A percentile compares a stretch with the other conserved stretches of the same genome.
Evolutionary conservation across 352 stramenopile genomes (phyloP).

Genomic region (Pythium grandisporangium): DNA sequence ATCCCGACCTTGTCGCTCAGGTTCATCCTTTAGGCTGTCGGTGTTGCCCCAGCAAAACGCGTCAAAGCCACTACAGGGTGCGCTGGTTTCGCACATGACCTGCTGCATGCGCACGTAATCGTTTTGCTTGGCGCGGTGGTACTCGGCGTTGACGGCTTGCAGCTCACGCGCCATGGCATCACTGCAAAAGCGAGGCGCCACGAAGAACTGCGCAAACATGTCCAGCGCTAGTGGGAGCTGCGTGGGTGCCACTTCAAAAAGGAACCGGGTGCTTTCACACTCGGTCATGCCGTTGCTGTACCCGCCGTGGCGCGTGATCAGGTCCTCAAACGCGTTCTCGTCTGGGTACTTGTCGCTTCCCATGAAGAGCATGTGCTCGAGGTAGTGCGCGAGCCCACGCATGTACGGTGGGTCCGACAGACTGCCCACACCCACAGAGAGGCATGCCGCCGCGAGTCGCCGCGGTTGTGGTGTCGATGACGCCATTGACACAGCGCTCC

Average conservation of each 20-base stretch:
- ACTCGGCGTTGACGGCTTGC: conserved; percentile 55
- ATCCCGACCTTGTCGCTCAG: conserved; percentile 9
- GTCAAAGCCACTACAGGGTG: conserved; percentile 16
- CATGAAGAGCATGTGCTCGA: conserved; percentile 98
- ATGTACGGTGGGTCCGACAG: conserved; percentile 21
- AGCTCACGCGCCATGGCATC: conserved; percentile 55
- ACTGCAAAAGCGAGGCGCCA: conserved; percentile 44
- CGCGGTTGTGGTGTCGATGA: too few species aligned
- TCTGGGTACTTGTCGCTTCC: conserved; percentile 79
- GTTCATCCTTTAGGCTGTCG: conserved; percentile 18
- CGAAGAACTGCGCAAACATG: conserved; percentile 89
- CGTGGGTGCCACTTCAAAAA: conserved; percentile 61
- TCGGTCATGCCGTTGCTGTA: conserved; percentile 82
- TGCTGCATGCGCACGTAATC: conserved; percentile 33
- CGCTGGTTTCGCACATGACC: conserved; percentile 21
- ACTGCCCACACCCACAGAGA: conserved; percentile 27
- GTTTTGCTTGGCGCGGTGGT: conserved; percentile 25
- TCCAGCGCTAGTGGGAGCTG: conserved; percentile 34
- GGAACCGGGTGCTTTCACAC: conserved; percentile 73
- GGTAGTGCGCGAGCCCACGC: conserved; percentile 83
- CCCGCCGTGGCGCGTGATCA: conserved; percentile 59
- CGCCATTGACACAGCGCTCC: conserved; percentile 3
- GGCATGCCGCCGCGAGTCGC: conserved; percentile 17
- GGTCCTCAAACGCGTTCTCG: conserved; percentile 84
- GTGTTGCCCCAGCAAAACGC: conserved; percentile 62